phyloP scores from a whole-genome alignment of 1,284 basidiomycete genomes.

The Pyrrhoderma noxium region DNA sequence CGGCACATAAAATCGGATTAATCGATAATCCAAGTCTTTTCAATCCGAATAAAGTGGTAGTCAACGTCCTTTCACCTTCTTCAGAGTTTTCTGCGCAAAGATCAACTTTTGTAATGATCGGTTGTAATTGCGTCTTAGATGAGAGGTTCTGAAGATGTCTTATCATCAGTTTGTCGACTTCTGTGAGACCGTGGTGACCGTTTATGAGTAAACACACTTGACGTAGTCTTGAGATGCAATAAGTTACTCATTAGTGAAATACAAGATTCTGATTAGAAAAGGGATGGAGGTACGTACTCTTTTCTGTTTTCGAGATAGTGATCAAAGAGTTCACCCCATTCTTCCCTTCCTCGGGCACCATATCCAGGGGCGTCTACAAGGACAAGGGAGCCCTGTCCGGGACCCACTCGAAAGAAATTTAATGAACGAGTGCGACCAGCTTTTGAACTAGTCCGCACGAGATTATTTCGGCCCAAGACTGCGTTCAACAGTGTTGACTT shows the following conservation, averaged over 20 bases:
- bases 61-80: constrained; percentile 27
- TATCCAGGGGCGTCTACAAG: constrained; percentile 76
- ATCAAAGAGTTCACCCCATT: constrained; percentile 66
- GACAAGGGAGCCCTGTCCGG: constrained; percentile 46
- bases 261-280: neutral
- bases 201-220: constrained; percentile 66
- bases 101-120: constrained; percentile 67
- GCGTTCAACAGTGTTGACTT: constrained; percentile 70
- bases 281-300: constrained; percentile 37
- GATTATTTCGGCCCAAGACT: constrained; percentile 46
- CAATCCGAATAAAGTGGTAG: constrained; percentile 33
- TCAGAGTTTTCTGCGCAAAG: constrained; percentile 28
- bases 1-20: constrained; percentile 53
- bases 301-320: constrained; percentile 51
- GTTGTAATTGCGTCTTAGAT: constrained; percentile 42
- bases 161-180: constrained; percentile 56
- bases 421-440: constrained; percentile 55
- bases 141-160: constrained; percentile 35
- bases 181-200: constrained; percentile 52
- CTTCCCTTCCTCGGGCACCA: constrained; percentile 59
- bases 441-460: constrained; percentile 53
- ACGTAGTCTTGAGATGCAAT: constrained; percentile 39
- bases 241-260: constrained; percentile 2
- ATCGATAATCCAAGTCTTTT: constrained; percentile 52
- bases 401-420: constrained; percentile 63